A percentile compares a stretch with the other conserved stretches of the same genome.
These are phyloP conservation scores for Thielaviopsis populi DNA, from an alignment of 2,329 filamentous ascomycete genomes.

Conservation along the genomic window DNA sequence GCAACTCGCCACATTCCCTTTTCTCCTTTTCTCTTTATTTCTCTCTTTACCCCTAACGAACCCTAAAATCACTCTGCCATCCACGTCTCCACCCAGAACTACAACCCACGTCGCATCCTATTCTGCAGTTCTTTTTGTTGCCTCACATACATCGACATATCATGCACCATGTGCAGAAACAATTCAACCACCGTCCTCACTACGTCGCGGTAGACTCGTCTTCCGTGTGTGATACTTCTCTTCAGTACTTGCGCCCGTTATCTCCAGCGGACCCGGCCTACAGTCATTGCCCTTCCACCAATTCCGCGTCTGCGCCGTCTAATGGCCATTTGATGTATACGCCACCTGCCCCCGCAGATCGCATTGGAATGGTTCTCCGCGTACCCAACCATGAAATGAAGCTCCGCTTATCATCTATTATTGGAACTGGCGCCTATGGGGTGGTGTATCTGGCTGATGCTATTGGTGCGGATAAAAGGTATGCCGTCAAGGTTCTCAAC, in stretches of 20 bases:
- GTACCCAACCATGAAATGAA: conserved; percentile 49
- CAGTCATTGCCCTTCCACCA: background rate
- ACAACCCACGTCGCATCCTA: background rate
- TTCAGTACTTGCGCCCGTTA: background rate
- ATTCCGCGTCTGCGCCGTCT: background rate
- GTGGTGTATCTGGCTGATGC: conserved; percentile 87
- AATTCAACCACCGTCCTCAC: background rate
- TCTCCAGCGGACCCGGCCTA: background rate
- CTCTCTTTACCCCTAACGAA: background rate
- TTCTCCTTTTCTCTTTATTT: background rate
- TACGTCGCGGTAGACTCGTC: background rate
- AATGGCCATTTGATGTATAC: background rate
- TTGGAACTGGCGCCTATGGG: conserved; percentile 90
- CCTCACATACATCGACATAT: conserved; percentile 22
- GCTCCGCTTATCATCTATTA: conserved; percentile 50
- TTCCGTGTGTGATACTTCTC: background rate
- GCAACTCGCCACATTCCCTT: background rate
- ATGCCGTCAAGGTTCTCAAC: conserved; percentile 94
- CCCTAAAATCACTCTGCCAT: background rate
- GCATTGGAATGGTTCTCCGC: background rate
- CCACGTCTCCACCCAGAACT: background rate
- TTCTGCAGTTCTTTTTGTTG: background rate
- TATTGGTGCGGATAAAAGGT: conserved; percentile 62
- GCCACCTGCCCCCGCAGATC: background rate
- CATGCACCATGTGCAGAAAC: conserved; percentile 37